Percentiles rank a stretch among this genome's conserved stretches.
phyloP scores from a whole-genome alignment of 352 stramenopile genomes.

The Globisporangium spiculum region DNA sequence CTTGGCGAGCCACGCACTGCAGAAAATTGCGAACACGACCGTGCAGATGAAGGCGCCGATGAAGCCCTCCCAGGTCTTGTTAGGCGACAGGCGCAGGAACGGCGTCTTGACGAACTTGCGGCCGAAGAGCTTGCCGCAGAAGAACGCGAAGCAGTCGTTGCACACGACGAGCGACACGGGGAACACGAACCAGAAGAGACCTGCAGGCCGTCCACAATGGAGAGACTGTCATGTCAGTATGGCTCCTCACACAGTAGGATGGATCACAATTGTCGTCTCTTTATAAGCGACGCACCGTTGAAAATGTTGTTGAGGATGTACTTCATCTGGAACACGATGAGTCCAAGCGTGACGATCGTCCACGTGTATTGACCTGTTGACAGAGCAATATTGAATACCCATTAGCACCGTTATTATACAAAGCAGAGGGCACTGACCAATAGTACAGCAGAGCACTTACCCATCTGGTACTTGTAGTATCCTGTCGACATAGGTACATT shows the following conservation, averaged over 20 bases:
- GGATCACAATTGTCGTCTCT: neutral
- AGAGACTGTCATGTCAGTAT: neutral
- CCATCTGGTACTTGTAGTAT: constrained; percentile 96
- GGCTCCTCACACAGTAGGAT: neutral
- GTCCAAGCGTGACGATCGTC: constrained; percentile 93
- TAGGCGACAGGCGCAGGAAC: constrained; percentile 93
- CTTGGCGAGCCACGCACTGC: constrained; percentile 87
- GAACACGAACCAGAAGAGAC: constrained; percentile 95
- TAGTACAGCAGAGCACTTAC: constrained; percentile 23
- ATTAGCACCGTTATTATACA: neutral
- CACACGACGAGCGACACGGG: constrained; percentile 92
- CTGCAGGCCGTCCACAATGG: constrained; percentile 19
- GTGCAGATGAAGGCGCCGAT: constrained; percentile 96
- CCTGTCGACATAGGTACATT: constrained; percentile 30
- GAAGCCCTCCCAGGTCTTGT: constrained; percentile 99
- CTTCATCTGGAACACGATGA: constrained; percentile 97
- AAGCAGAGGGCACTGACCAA: neutral
- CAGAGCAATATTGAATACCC: neutral
- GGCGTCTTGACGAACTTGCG: constrained; percentile 92
- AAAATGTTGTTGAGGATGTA: constrained; percentile 97
- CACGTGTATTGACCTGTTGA: constrained; percentile 89
- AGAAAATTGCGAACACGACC: constrained; percentile 92
- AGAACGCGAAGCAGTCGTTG: constrained; percentile 96
- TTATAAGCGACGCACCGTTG: constrained; percentile 54
- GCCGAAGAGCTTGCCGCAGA: constrained; percentile 85